Base-by-base conservation (phyloP, 495 filamentous ascomycete species). In the Evernia prunastri region DNA sequence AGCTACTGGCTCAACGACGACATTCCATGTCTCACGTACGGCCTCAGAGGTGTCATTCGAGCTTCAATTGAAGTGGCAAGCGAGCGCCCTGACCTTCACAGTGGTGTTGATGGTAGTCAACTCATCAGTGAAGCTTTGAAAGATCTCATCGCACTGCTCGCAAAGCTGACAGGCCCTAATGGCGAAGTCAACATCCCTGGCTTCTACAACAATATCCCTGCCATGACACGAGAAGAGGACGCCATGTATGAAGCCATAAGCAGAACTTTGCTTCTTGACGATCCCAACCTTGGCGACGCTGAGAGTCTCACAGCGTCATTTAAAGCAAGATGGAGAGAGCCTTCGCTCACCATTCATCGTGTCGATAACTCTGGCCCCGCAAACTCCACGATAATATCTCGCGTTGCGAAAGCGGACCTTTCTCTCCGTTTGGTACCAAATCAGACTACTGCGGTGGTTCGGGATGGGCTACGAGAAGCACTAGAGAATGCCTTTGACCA, bases 1-100 rank as follows among this genome's bases (percentile, higher is more conserved):
- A 96, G 92, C 74, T 97, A 98, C 77, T 98, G 94, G 94, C 81
- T 98, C 4, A 91, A 97, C 72, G 94, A 98, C 71, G 89, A 91
- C 63, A 89, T 92, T 10, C 94, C 94, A 1, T 97, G 94, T 73
- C 77, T 98, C 40, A 98, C 95, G 1, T 98, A 98, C 67, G 94
- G 94, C 11, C 79, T 96, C 4, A 83, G 94, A 57, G 94, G 94
- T n/a, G 92, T 97, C 33, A 87, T 98, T 20, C 92, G 97, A 72
- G 93, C 92, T 12, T 96, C 90, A 18, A 79, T 98, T 29, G 85
- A 90, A 56, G 83, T 97, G 36, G 86, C 90, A 65, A 96, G 91
- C 56, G 84, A 86, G 54, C 88, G 88, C 64, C 90, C 92, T 1
- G 94, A 98, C 76, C 81, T 96, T 1, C 94, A 98, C 74, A 95